Evolutionary conservation across 768 basidiomycete species (phyloP).

Genomic region (Suillus hirtellus): DNA sequence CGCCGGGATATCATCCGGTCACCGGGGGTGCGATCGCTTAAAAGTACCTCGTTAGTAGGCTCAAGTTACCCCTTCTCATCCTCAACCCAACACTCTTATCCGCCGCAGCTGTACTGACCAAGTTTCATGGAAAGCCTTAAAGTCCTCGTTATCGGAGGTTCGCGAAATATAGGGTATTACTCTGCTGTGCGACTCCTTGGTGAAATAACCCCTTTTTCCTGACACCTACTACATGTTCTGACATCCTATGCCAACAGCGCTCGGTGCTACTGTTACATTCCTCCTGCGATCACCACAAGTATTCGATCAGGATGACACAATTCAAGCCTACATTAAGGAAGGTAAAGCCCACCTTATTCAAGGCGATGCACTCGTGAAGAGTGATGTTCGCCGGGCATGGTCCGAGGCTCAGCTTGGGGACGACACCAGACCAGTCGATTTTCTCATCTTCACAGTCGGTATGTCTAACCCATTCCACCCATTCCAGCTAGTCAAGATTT

Average conservation of each 20-base stretch:
- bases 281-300: slow-evolving; percentile 52
- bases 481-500: background rate
- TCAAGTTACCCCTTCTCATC: background rate
- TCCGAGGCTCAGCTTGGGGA: slow-evolving; percentile 36
- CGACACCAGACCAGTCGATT: slow-evolving; percentile 42
- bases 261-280: slow-evolving; percentile 63
- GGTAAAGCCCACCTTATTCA: slow-evolving; percentile 56
- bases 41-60: background rate
- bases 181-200: slow-evolving; percentile 49
- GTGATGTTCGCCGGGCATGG: slow-evolving; percentile 57
- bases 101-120: background rate
- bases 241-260: slow-evolving; percentile 36
- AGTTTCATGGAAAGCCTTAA: slow-evolving; percentile 25
- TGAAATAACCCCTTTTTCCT: slow-evolving; percentile 23
- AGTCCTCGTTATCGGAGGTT: slow-evolving; percentile 51
- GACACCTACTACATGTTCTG: background rate
- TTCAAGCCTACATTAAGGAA: slow-evolving; percentile 51
- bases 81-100: background rate
- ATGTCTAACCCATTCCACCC: slow-evolving; percentile 19
- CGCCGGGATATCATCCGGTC: no score
- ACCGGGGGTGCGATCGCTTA: background rate
- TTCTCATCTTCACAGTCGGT: slow-evolving; percentile 66
- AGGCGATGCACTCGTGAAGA: slow-evolving; percentile 59
- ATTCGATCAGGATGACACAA: slow-evolving; percentile 53
- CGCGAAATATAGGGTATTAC: slow-evolving; percentile 56